Evolutionary conservation across 345 rosid genomes (phyloP).

Genomic region (Citrus sp.): DNA sequence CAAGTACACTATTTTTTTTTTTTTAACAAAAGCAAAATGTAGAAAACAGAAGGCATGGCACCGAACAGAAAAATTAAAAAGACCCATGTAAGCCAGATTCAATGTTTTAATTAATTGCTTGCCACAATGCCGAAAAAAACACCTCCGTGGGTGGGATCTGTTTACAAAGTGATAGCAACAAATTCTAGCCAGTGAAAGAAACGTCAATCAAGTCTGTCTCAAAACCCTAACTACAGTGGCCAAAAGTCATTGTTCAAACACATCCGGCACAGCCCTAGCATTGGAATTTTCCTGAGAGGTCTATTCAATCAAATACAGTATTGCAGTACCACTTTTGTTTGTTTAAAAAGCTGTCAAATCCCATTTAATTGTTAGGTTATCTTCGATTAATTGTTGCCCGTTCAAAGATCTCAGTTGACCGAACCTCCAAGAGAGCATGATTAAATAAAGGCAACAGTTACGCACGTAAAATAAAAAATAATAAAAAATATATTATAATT

Average conservation of each 20-base stretch:
- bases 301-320: too few species aligned
- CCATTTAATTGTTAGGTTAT: too few species aligned
- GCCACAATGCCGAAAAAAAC: not conserved
- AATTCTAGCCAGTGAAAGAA: not conserved
- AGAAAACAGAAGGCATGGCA: not conserved
- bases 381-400: too few species aligned
- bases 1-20: not conserved
- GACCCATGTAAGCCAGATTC: not conserved
- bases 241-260: not conserved
- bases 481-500: too few species aligned
- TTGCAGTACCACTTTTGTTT: too few species aligned
- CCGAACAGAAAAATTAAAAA: not conserved
- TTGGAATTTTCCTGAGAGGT: too few species aligned
- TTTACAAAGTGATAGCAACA: not conserved
- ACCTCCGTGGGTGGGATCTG: not conserved
- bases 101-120: not conserved
- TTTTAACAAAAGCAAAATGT: not conserved
- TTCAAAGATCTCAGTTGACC: too few species aligned
- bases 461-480: too few species aligned
- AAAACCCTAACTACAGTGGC: not conserved
- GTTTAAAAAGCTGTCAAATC: too few species aligned
- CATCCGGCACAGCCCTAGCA: too few species aligned
- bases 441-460: too few species aligned
- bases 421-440: too few species aligned
- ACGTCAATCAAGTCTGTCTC: slow-evolving; percentile 5